Evolutionary conservation across 73 alveolate genomes (phyloP).

Genomic region (Paramecium caudatum): DNA sequence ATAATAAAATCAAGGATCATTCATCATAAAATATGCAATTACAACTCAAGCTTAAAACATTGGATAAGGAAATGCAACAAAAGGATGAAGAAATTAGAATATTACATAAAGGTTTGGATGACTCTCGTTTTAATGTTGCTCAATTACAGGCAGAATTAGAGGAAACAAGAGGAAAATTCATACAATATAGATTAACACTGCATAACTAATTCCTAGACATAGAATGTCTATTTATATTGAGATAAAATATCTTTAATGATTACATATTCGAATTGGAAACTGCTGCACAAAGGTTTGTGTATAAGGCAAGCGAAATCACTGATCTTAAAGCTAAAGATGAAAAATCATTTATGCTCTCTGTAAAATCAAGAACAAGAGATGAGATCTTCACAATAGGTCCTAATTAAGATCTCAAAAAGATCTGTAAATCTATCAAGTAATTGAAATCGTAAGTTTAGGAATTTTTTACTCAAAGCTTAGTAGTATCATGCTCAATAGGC

Average conservation of each 20-base stretch:
- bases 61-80: background rate
- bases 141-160: conserved; percentile 4
- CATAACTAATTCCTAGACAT: background rate
- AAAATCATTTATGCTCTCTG: background rate
- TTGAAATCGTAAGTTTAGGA: background rate
- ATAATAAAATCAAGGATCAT: background rate
- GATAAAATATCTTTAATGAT: conserved; percentile 47
- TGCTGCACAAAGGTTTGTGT: background rate
- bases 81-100: conserved; percentile 16
- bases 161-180: conserved; percentile 47
- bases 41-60: background rate
- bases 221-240: conserved; percentile 6
- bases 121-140: background rate
- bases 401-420: background rate
- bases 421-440: conserved; percentile 46
- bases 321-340: conserved; percentile 43
- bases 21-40: background rate
- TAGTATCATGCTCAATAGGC: background rate
- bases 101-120: background rate
- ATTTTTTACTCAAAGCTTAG: background rate
- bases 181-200: background rate
- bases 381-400: background rate
- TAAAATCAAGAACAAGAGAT: conserved; percentile 22
- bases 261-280: conserved; percentile 39
- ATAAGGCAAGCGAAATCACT: conserved; percentile 19